Evolutionary conservation across 768 basidiomycete genomes (phyloP), one percentile per base, ranked within the genome.

Genomic region (Boletellus emodensis): DNA sequence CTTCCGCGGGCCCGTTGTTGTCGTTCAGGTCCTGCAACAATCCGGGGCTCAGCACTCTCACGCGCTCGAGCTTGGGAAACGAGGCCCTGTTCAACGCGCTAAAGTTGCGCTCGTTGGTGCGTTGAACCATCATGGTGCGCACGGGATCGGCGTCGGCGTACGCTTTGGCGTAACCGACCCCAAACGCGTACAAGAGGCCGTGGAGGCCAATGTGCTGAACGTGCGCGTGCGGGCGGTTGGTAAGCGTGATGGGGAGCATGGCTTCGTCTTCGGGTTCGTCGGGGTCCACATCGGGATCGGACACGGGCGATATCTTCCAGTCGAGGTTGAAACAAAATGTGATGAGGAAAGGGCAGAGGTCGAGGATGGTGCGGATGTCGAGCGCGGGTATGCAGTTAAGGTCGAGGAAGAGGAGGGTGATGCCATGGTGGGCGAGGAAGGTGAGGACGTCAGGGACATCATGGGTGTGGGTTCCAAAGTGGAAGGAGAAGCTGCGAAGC

Each of bases 241-340:
- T 75, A 9, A 84, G 65, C 28, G 66, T 61, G 52, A 69, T 63
- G 4, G 61, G 63, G 4, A 73, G 52, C 63, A 68, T 56, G 44
- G 72, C 33, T 45, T 67, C 39, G 67, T 70, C 44, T 60, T 59
- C 39, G 30, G 54, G 46, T 20, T 52, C 20, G 18, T 68, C 65
- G 1, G 32, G 38, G 18, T 59, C 9, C 4, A 53, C 28, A 24
- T 61, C 52, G 18, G 60, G 49, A 52, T 52, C n/a, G 6, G 26
- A 51, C 4, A 13, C 44, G 12, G 65, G 62, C 0, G 52, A n/a
- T 14, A 84, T 65, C 12, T 78, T 76, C 87, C 88, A 89, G 62
- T 90, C 88, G 24, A 76, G 80, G 61, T 88, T 90, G 71, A 90
- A 89, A 20, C 77, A 75, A 62, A 90, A 81, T 0, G 81, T 78